phyloP scores from a whole-genome alignment of 371 early-diverging fungal species.

The Funneliformis caledonium region DNA sequence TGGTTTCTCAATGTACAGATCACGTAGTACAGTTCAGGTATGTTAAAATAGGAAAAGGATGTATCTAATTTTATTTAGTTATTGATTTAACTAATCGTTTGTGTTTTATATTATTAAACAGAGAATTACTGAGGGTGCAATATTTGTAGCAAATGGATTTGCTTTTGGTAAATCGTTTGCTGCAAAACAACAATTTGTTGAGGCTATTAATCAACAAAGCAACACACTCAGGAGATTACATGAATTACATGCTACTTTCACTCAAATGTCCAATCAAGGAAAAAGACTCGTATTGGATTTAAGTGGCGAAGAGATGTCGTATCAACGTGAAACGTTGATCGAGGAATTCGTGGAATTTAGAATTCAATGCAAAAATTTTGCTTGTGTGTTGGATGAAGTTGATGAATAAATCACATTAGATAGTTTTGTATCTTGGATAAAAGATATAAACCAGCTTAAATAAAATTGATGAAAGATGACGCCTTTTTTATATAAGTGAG shows the following conservation, averaged over 20 bases:
- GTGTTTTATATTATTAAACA: background rate
- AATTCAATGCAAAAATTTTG: slow-evolving; percentile 4
- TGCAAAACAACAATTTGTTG: background rate
- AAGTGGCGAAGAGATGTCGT: background rate
- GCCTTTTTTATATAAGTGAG: no score
- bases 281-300: background rate
- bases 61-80: background rate
- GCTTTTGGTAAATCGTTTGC: background rate
- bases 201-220: background rate
- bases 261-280: background rate
- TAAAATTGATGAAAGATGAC: no score
- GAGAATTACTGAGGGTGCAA: background rate
- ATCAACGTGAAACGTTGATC: slow-evolving; percentile 3
- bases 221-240: slow-evolving; percentile 5
- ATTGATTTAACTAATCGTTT: background rate
- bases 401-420: background rate
- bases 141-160: background rate
- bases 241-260: slow-evolving; percentile 15
- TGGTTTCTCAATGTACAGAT: background rate
- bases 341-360: slow-evolving; percentile 24
- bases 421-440: no score
- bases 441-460: no score
- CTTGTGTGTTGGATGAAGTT: background rate
- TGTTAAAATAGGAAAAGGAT: no score
- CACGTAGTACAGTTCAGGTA: background rate